phyloP scores from a whole-genome alignment of 2,329 filamentous ascomycete species.

The Xylaria hypoxylon region DNA sequence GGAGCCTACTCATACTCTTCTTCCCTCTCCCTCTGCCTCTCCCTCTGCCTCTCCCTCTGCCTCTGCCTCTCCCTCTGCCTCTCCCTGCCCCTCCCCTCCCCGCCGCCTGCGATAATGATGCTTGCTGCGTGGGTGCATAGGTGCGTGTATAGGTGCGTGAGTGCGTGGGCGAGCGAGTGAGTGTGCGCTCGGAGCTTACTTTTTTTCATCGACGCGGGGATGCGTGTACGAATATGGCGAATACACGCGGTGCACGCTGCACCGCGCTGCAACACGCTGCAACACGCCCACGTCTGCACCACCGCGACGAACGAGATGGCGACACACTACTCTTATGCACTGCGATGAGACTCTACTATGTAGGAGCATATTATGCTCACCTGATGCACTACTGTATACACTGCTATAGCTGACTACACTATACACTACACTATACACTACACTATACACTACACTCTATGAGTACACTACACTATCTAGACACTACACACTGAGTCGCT shows the following conservation, averaged over 20 bases:
- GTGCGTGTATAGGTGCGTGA: neutral
- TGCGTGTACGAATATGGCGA: constrained; percentile 35
- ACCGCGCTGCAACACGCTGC: constrained; percentile 33
- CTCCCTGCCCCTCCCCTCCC: too few species aligned
- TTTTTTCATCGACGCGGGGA: constrained; percentile 39
- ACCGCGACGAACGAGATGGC: constrained; percentile 45
- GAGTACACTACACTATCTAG: too few species aligned
- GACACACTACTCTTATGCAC: constrained; percentile 40
- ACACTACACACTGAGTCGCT: too few species aligned
- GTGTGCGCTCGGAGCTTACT: constrained; percentile 3
- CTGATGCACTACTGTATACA: constrained; percentile 32
- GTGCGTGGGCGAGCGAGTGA: neutral
- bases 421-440: too few species aligned
- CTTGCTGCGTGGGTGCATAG: neutral
- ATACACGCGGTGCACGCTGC: constrained; percentile 43
- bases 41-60: neutral
- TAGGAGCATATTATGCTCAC: constrained; percentile 24
- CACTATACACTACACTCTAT: too few species aligned
- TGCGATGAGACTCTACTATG: constrained; percentile 38
- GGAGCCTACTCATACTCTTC: constrained; percentile 15
- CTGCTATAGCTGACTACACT: too few species aligned
- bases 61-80: neutral
- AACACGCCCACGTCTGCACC: constrained; percentile 41
- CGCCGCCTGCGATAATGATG: constrained; percentile 15
- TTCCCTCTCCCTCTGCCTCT: neutral